Evolutionary conservation across 345 rosid genomes (phyloP).

Genomic region (Rhizophora mangle): DNA sequence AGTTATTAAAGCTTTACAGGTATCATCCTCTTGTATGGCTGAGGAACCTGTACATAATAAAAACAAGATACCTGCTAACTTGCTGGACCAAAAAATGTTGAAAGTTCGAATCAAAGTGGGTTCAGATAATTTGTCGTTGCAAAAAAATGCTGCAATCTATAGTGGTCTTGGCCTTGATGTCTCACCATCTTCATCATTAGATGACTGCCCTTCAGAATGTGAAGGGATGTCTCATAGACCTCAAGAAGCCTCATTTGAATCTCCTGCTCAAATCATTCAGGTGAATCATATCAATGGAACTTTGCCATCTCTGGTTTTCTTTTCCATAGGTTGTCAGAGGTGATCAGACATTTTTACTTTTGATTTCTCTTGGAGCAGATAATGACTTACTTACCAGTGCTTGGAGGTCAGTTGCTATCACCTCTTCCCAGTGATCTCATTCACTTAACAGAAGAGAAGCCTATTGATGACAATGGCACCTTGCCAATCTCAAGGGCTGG

Average conservation of each 20-base stretch:
- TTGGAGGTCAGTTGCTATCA: constrained; percentile 45
- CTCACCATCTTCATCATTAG: constrained; percentile 64
- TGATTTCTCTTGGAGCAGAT: constrained; percentile 44
- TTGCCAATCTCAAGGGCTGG: constrained; percentile 25
- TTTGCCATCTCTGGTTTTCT: constrained; percentile 20
- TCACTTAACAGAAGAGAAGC: constrained; percentile 37
- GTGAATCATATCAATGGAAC: constrained; percentile 37
- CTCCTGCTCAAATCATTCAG: constrained; percentile 63
- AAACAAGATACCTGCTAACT: constrained; percentile 32
- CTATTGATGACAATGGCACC: constrained; percentile 29
- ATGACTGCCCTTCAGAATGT: constrained; percentile 55
- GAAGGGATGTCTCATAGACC: constrained; percentile 42
- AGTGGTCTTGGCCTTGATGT: constrained; percentile 64
- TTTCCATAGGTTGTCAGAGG: neutral
- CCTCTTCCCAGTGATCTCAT: constrained; percentile 67
- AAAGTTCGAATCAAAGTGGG: constrained; percentile 71
- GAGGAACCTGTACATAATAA: constrained; percentile 35
- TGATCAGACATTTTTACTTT: constrained; percentile 21
- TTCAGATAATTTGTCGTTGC: constrained; percentile 55
- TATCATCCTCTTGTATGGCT: constrained; percentile 26
- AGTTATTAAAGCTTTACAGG: constrained; percentile 32
- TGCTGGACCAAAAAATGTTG: constrained; percentile 50
- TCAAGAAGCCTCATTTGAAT: constrained; percentile 40
- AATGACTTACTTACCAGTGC: constrained; percentile 64
- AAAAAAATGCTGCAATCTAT: constrained; percentile 50